Conservation (phyloP, 1,139 yeast species). For the Suhomyces maxii region DNA sequence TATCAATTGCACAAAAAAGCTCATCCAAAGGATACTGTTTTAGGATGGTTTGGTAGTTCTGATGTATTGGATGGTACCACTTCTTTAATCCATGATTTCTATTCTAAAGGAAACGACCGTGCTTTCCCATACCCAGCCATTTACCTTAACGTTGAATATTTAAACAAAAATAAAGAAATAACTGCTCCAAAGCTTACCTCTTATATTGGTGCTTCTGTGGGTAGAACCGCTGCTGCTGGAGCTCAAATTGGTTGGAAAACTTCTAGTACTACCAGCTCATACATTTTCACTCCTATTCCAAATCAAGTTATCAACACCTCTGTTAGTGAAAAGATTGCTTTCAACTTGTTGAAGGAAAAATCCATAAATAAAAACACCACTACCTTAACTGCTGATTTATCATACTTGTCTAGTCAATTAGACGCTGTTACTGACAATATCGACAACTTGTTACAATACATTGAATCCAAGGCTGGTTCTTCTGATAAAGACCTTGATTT, state of each 20-base stretch:
- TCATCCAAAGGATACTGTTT: conserved; percentile 74
- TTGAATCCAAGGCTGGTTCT: conserved; percentile 41
- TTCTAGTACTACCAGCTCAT: conserved; percentile 43
- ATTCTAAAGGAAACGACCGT: conserved; percentile 66
- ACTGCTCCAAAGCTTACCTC: conserved; percentile 55
- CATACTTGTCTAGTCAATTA: conserved; percentile 55
- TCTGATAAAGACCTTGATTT: conserved; percentile 52
- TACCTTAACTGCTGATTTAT: conserved; percentile 25
- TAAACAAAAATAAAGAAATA: conserved; percentile 32
- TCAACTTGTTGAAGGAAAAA: conserved; percentile 37
- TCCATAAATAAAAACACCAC: conserved; percentile 20
- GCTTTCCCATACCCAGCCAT: conserved; percentile 78
- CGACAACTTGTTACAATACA: conserved; percentile 53
- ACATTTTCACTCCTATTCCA: conserved; percentile 78
- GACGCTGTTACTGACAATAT: conserved; percentile 52
- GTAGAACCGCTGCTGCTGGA: conserved; percentile 39
- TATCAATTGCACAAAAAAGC: conserved; percentile 76
- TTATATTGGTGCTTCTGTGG: conserved; percentile 77
- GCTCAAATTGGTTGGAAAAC: conserved; percentile 53
- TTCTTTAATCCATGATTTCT: conserved; percentile 84
- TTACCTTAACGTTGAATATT: conserved; percentile 61
- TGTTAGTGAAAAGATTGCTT: conserved; percentile 57
- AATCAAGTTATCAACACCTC: conserved; percentile 62
- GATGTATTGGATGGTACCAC: conserved; percentile 67
- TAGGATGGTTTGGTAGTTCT: conserved; percentile 87